A percentile compares a stretch with the other conserved stretches of the same genome.
phyloP scores from a whole-genome alignment of 169 alveolate species.

The Eimeria praecox region DNA sequence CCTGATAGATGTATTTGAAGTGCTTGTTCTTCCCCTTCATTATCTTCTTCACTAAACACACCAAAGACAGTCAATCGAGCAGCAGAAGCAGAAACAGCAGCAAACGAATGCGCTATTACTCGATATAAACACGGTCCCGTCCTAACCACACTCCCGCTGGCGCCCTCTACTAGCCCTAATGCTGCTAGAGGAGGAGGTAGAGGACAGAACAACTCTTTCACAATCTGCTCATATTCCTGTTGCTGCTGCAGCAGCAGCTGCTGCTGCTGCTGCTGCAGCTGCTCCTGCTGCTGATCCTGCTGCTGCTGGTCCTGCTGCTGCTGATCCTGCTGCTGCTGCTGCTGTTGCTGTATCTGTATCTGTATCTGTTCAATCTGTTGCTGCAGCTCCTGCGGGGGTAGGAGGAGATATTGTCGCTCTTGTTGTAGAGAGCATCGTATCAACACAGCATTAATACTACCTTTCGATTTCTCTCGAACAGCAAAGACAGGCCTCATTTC shows the following conservation, averaged over 20 bases:
- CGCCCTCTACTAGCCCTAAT: not conserved
- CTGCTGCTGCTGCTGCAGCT: not conserved
- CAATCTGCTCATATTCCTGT: not conserved
- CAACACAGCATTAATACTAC: not conserved
- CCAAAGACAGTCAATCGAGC: not conserved
- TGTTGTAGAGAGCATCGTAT: not conserved
- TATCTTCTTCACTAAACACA: not conserved
- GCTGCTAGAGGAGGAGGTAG: not conserved
- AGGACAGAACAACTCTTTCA: too few species aligned
- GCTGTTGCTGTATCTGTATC: not conserved
- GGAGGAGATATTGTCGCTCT: not conserved
- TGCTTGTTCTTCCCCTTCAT: not conserved
- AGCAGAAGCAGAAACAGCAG: not conserved
- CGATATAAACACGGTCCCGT: not conserved
- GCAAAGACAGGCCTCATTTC: not conserved
- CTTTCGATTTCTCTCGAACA: not conserved
- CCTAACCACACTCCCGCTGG: not conserved
- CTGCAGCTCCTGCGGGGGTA: not conserved
- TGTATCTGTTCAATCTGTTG: too few species aligned
- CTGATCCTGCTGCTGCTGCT: not conserved
- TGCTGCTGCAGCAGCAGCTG: not conserved
- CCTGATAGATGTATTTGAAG: not conserved
- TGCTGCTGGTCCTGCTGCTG: too few species aligned
- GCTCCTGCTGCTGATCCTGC: not conserved
- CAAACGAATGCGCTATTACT: not conserved